Conservation (phyloP, 2,329 filamentous ascomycete genomes). For the Rutstroemia sp. region DNA sequence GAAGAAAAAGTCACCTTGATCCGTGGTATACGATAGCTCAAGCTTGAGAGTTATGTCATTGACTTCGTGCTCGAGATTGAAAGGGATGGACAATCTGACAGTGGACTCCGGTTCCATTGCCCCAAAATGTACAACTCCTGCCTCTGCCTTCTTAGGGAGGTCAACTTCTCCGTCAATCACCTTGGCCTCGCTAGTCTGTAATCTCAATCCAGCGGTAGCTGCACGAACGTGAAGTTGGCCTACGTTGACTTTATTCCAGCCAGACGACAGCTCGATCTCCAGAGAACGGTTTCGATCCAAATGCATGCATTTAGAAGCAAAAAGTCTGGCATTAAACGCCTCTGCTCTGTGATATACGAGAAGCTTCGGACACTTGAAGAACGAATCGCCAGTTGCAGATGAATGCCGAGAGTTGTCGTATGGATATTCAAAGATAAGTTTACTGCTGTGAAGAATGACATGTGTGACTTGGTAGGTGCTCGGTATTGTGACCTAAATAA, state of each 20-base stretch:
- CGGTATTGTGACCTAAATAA: slow-evolving; percentile 50
- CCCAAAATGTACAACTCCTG: slow-evolving; percentile 45
- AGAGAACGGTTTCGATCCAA: slow-evolving; percentile 73
- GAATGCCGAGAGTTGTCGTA: slow-evolving; percentile 36
- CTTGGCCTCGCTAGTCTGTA: slow-evolving; percentile 53
- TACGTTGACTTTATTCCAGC: slow-evolving; percentile 60
- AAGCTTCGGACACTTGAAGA: slow-evolving; percentile 54
- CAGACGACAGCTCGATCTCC: slow-evolving; percentile 64
- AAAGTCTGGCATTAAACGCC: slow-evolving; percentile 61
- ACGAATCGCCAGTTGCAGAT: slow-evolving; percentile 21
- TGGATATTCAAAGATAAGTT: slow-evolving; percentile 60
- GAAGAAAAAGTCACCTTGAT: slow-evolving; percentile 57
- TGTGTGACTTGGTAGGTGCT: slow-evolving; percentile 71
- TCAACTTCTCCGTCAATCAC: slow-evolving; percentile 37
- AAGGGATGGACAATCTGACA: slow-evolving; percentile 64
- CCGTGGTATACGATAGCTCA: slow-evolving; percentile 69
- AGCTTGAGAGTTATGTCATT: slow-evolving; percentile 63
- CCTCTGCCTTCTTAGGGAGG: slow-evolving; percentile 43
- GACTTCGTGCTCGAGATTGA: slow-evolving; percentile 73
- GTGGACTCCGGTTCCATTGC: slow-evolving; percentile 37
- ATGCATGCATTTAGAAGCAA: slow-evolving; percentile 62
- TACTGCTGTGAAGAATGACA: slow-evolving; percentile 56
- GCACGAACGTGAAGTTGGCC: slow-evolving; percentile 56
- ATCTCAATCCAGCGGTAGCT: slow-evolving; percentile 57
- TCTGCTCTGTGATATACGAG: slow-evolving; percentile 65